Percentiles rank a stretch among this genome's conserved stretches.
These are phyloP conservation scores for Microbotryum silenes-acaulis DNA, from an alignment of 1,284 basidiomycete genomes.

Conservation along the genomic window DNA sequence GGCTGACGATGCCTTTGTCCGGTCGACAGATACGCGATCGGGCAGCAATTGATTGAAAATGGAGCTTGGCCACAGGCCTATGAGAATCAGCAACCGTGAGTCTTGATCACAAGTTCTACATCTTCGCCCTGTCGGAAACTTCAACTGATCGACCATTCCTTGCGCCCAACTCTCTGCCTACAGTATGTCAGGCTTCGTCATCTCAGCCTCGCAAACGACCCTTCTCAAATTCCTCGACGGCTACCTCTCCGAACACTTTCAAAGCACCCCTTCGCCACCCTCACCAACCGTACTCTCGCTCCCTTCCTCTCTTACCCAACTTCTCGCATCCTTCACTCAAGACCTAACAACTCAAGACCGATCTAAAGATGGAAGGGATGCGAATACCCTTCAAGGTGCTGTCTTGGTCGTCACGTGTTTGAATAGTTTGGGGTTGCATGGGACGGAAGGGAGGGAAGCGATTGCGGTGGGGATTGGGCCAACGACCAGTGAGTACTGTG, in stretches of 20 bases:
- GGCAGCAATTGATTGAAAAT: constrained; percentile 13
- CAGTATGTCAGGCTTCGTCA: constrained; percentile 17
- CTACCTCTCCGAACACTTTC: constrained; percentile 14
- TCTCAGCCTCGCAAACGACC: constrained; percentile 12
- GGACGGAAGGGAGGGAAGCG: not conserved
- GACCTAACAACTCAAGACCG: not conserved
- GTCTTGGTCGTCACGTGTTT: constrained; percentile 16
- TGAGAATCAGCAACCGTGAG: too few relatives aligned
- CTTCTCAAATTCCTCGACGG: constrained; percentile 32
- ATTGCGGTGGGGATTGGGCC: constrained; percentile 3
- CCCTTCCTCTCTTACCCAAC: not conserved
- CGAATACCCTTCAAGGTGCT: constrained; percentile 15
- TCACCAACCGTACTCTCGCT: not conserved
- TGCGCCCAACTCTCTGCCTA: too few relatives aligned
- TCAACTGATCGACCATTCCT: too few relatives aligned
- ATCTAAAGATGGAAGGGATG: constrained; percentile 12
- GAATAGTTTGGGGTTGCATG: not conserved
- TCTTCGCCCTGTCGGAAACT: not conserved
- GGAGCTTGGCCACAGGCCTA: not conserved
- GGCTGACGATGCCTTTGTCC: not conserved
- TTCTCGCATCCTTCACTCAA: constrained; percentile 2
- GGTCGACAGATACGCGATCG: constrained; percentile 14
- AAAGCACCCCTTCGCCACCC: constrained; percentile 1
- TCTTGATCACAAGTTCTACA: not conserved
- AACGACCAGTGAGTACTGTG: constrained; percentile 8